Conservation (phyloP, 495 filamentous ascomycete species). For the Pyrenopolyporus hunteri region DNA sequence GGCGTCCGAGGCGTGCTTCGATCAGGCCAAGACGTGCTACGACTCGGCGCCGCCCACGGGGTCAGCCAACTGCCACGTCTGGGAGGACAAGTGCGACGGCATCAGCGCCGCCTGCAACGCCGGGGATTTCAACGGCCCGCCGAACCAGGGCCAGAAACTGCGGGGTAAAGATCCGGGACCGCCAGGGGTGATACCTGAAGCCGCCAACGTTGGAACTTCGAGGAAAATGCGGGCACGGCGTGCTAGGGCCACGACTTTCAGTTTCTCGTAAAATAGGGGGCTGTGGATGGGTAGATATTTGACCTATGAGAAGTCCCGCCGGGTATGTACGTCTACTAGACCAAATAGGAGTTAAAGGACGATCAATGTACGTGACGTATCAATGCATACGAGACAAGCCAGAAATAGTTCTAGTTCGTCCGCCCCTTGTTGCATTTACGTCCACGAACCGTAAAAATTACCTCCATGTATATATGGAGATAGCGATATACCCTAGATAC, state of each 20-base stretch:
- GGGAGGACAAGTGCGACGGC: conserved; percentile 63
- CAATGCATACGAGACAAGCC: too few relatives aligned
- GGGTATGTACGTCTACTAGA: too few relatives aligned
- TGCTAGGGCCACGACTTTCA: not conserved
- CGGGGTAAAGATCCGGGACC: conserved; percentile 17
- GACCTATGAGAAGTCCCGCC: too few relatives aligned
- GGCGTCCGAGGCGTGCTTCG: conserved; percentile 59
- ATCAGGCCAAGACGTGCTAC: conserved; percentile 64
- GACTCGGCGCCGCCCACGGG: conserved; percentile 63
- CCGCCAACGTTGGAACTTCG: conserved; percentile 9
- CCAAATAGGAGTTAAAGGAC: too few relatives aligned
- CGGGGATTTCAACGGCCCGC: conserved; percentile 62
- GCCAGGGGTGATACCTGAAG: conserved; percentile 26
- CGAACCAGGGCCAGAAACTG: conserved; percentile 57
- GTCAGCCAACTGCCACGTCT: conserved; percentile 60
- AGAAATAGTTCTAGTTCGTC: too few relatives aligned
- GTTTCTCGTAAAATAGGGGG: not conserved
- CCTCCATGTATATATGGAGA: too few relatives aligned
- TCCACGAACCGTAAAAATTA: too few relatives aligned
- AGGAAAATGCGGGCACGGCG: conserved; percentile 9
- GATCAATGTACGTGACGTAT: too few relatives aligned
- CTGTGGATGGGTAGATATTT: not conserved
- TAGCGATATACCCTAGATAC: too few relatives aligned
- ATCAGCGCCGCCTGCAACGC: conserved; percentile 56
- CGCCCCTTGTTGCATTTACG: too few relatives aligned